phyloP scores from a whole-genome alignment of 2,329 filamentous ascomycete genomes.

The Alternaria tenuissima region DNA sequence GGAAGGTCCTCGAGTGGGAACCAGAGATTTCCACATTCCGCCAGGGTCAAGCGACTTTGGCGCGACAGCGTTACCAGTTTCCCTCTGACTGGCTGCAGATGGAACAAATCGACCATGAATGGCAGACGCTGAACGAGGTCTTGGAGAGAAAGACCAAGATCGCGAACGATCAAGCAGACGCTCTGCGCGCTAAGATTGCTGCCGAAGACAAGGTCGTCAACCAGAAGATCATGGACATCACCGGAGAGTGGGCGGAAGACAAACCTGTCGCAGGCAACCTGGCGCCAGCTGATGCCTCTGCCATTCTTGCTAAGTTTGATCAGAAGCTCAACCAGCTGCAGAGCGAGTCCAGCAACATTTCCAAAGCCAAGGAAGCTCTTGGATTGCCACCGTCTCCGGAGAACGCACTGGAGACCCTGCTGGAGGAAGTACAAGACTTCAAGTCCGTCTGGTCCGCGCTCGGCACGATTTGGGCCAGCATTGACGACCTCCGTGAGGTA shows the following conservation, averaged over 20 bases:
- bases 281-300: conserved; percentile 85
- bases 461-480: conserved; percentile 93
- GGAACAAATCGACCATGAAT: conserved; percentile 95
- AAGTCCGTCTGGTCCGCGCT: conserved; percentile 98
- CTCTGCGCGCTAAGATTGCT: conserved; percentile 89
- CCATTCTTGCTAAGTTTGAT: conserved; percentile 83
- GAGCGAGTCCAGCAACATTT: conserved; percentile 89
- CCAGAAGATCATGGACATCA: conserved; percentile 86
- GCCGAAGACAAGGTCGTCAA: conserved; percentile 92
- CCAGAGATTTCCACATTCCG: conserved; percentile 96
- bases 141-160: conserved; percentile 92
- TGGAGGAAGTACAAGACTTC: conserved; percentile 98
- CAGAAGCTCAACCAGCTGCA: conserved; percentile 83
- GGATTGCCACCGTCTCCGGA: conserved; percentile 84
- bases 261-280: conserved; percentile 97
- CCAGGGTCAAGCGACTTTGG: conserved; percentile 91
- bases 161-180: conserved; percentile 95
- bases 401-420: conserved; percentile 80
- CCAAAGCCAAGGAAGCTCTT: conserved; percentile 95
- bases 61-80: conserved; percentile 92
- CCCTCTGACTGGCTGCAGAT: conserved; percentile 93
- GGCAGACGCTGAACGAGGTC: conserved; percentile 91
- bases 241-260: conserved; percentile 90
- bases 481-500: conserved; percentile 91
- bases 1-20: conserved; percentile 91